Evolutionary conservation across 371 early-diverging fungal genomes (phyloP), one percentile per base, ranked within the genome.

Genomic region (Amoeboaphelidium protococcarum): DNA sequence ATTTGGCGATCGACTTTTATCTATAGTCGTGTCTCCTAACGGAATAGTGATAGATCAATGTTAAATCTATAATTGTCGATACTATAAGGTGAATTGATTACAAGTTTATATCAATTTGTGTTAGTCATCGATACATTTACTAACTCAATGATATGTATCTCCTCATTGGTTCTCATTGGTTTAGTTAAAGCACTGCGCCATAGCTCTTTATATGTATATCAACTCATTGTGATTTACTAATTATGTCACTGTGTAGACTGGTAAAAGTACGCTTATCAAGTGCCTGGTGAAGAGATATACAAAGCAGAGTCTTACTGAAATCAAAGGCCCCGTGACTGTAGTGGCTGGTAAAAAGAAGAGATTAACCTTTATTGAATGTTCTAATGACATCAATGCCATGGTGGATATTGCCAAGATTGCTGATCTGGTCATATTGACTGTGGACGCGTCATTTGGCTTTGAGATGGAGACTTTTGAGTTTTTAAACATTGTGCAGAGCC

Each of bases 401-500:
- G 85, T 97, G 47, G 98, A 98, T 63, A 66, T 88, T 23, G 88
- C 86, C 44, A 99, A 99, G 63, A 71, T 96, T 22, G 89, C 92
- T 0, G 99, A 99, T 65, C 59, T 98, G 48, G 87, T 97, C 1
- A 70, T 99, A 31, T 64, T 99, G 47, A 64, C 82, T 56, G 82
- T 99, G 51, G 92, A 98, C 59, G 94, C 91, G 2, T 79, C 78
- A 55, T 92, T 81, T 59, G 96, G 96, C 24, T 83, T 98, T 62
- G 97, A 97, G 63, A 96, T 94, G 92, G 97, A 96, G 73, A 95
- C 95, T 0, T 95, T 98, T 56, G 99, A 99, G 69, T 94, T 91
- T 61, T 66, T 98, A 25, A 94, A 90, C 59, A 74, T 98, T 49
- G 66, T 97, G 26, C 96, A 94, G 57, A 73, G 82, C 2, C 97